These are phyloP conservation scores for Cutaneotrichosporon cutaneum DNA, from an alignment of 1,284 basidiomycete genomes.

Conservation along the genomic window DNA sequence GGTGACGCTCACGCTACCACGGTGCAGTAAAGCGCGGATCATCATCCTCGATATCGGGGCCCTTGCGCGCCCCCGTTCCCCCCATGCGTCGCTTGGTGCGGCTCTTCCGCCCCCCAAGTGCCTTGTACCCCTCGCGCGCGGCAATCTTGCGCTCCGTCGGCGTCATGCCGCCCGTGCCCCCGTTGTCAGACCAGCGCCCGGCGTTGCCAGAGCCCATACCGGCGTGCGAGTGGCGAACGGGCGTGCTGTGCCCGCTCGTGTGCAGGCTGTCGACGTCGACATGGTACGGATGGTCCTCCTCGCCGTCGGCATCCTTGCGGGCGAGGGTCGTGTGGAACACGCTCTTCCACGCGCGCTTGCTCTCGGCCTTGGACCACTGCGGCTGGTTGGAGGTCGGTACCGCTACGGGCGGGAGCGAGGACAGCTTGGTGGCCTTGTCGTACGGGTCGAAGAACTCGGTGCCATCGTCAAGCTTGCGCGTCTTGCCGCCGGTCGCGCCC, in stretches of 20 bases:
- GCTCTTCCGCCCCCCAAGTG: slow-evolving; percentile 76
- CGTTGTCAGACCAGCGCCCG: slow-evolving; percentile 35
- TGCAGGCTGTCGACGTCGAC: slow-evolving; percentile 49
- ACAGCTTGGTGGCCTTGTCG: slow-evolving; percentile 53
- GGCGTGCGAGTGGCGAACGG: slow-evolving; percentile 53
- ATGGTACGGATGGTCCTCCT: slow-evolving; percentile 40
- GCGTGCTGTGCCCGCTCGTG: slow-evolving; percentile 70
- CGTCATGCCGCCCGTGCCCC: slow-evolving; percentile 39
- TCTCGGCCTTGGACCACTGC: slow-evolving; percentile 54
- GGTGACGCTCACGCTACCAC: slow-evolving; percentile 28
- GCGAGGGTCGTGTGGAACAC: slow-evolving; percentile 45
- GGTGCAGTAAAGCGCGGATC: slow-evolving; percentile 45
- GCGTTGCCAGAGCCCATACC: slow-evolving; percentile 44
- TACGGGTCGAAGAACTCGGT: slow-evolving; percentile 53
- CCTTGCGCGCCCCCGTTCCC: slow-evolving; percentile 42
- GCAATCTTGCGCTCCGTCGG: slow-evolving; percentile 68
- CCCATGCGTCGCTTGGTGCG: slow-evolving; percentile 59
- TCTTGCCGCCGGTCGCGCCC: slow-evolving; percentile 37
- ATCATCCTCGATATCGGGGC: slow-evolving; percentile 35
- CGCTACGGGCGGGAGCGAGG: slow-evolving; percentile 55
- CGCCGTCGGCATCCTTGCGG: slow-evolving; percentile 33
- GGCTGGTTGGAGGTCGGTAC: slow-evolving; percentile 53
- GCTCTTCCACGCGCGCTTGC: slow-evolving; percentile 47
- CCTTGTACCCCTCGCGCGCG: slow-evolving; percentile 85
- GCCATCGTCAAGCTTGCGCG: slow-evolving; percentile 52